Evolutionary conservation across 495 filamentous ascomycete genomes (phyloP), one percentile per base, ranked within the genome.

Genomic region (Lineolata rhizophorae): DNA sequence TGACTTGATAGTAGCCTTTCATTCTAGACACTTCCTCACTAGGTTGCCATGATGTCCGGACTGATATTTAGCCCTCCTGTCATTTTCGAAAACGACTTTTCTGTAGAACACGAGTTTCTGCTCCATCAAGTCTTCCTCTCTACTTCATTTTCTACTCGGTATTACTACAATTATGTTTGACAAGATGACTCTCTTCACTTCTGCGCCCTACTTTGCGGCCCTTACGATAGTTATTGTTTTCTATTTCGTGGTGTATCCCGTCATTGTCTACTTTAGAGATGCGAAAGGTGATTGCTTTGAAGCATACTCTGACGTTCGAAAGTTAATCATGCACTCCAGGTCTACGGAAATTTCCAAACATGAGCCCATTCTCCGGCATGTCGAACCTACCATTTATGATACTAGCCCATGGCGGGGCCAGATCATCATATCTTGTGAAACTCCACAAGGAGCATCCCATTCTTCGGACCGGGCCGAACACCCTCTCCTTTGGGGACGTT

Each of bases 381-480:
- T 55, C 58, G 0, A 47, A 54, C 13, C 38, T 67, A 1, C 44
- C 52, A 4, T 67, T 58, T 46, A 57, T 61, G 43, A 30, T 51
- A 5, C 45, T 59, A 34, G 49, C 61, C 1, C 44, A 49, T 2
- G 37, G 49, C 11, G 55, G 54, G 3, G 57, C 56, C 33, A 55
- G 62, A 16, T 64, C 58, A 4, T 49, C 48, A 29, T 43, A 50
- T 12, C 45, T 65, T 9, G 26, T 42, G 1, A 45, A 56, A 35
- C 36, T 55, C 18, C 63, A 67, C 44, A 38, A 48, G 15, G 50
- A 52, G 31, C 22, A 39, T 48, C 46, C 29, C 34, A 52, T 67
- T 11, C 47, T 67, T 32, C 61, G 64, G 5, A 63, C 53, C 1
- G 61, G 61, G 1, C 64, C 64, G 1, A 69, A 66, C 33, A 46